Evolutionary conservation across 2,329 filamentous ascomycete species (phyloP), one percentile per base, ranked within the genome.

Genomic region (Cladosporium velox): DNA sequence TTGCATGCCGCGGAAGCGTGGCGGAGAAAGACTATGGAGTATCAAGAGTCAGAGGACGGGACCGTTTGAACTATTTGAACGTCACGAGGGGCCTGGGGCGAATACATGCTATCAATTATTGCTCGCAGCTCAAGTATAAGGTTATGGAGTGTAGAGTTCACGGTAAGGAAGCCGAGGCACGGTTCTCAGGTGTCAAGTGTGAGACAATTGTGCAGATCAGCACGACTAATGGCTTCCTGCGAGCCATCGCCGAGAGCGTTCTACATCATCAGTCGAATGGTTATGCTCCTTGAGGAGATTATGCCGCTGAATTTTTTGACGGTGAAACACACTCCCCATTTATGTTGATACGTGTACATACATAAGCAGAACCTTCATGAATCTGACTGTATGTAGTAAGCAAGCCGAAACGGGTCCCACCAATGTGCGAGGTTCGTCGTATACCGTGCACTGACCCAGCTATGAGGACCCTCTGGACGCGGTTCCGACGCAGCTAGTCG

Each of bases 121-220:
- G 52, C 52, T 32, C 52, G 28, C 28, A 55, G 52, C 28, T 21
- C 8, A 34, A 34, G 52, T 55, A 34, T 55, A 55, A 55, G 52
- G 52, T 55, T 55, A 34, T 34, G 52, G 52, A 30, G 52, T 12
- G 28, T 55, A 55, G 52, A 55, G 52, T 34, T 55, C 15, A 55
- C 52, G 52, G 52, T 15, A 32, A 32, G 52, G 15, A 30, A 34
- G 52, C 52, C 52, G 52, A 55, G 52, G 52, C 18, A 55, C n/a
- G 52, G 28, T n/a, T 12, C 28, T 21, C 34, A 14, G 3, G 14
- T 15, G 3, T 32, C 30, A 30, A 55, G 18, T 34, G 52, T 34
- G 52, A 55, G 52, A 55, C 52, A 24, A 12, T 34, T 6, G 15
- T 55, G 52, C 52, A 34, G 52, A 55, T 55, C 52, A 54, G 14